Evolutionary conservation across 2,329 filamentous ascomycete genomes (phyloP), one percentile per base, ranked within the genome.

Genomic region (Diaporthe amygdali): DNA sequence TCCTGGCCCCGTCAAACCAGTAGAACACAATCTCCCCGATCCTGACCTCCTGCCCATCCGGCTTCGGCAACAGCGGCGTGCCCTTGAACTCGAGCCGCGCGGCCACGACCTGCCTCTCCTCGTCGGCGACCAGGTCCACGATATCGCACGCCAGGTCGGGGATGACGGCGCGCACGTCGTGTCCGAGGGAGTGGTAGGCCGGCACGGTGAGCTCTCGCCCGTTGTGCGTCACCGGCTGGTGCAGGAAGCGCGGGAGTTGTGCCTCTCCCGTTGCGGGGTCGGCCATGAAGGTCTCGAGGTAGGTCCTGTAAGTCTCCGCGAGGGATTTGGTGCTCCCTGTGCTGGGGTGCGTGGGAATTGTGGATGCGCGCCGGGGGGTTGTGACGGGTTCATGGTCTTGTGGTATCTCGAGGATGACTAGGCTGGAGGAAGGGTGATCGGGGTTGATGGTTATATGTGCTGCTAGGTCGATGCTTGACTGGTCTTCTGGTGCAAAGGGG

Each of bases 11-110:
- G 17, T 77, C 72, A 44, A 82, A 77, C 64, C 75, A 75, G 66
- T 82, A 83, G 22, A 80, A 79, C 34, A 78, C 81, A 59, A 80
- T 77, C 74, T 83, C 81, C 34, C 71, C 67, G 64, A 82, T 80
- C 12, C 49, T 64, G 8, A 82, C 78, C 5, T 6, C 20, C 68
- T 37, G 9, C 14, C 75, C 76, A 12, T 79, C 80, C 17, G 74
- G 80, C 1, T 78, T 77, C 30, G 59, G 56, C 32, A 69, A 72
- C 3, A 74, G 75, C 2, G 80, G 81, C 17, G 73, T 78, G 1
- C 81, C 81, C 2, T 72, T 75, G 56, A 81, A 78, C 64, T 76
- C 73, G 34, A 83, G 55, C 20, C 79, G 74, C 27, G 76, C 77
- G 0, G 79, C 81, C 2, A 82, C 70, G 59, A 77, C 76, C 75